Evolutionary conservation across 106 monocot species (phyloP).

Genomic region (Platanthera guangdongensis): DNA sequence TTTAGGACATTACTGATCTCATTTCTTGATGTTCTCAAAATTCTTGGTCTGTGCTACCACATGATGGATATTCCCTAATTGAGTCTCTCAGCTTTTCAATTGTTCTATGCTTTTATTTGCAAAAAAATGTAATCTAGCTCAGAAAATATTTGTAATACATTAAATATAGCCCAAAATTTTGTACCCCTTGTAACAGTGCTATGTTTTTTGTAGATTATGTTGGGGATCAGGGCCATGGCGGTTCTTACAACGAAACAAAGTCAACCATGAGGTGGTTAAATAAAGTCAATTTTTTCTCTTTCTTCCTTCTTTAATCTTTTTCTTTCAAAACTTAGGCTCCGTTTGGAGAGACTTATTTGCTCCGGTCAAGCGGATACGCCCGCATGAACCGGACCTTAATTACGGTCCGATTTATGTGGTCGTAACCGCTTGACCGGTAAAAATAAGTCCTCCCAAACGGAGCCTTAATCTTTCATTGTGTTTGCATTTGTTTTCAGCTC

Average conservation of each 20-base stretch:
- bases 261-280: neutral
- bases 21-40: neutral
- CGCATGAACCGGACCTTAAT: no score
- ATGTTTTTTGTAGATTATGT: conserved; percentile 6
- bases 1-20: neutral
- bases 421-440: no score
- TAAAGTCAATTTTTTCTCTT: conserved; percentile 2
- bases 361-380: no score
- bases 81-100: neutral
- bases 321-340: neutral
- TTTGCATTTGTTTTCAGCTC: neutral
- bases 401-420: no score
- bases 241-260: neutral
- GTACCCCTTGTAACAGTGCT: neutral
- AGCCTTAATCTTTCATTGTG: neutral
- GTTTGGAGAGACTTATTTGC: no score
- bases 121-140: neutral
- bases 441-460: no score
- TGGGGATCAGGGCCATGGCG: conserved; percentile 12
- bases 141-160: neutral
- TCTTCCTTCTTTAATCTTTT: neutral
- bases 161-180: neutral
- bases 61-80: neutral
- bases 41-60: neutral
- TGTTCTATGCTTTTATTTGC: neutral